phyloP scores from a whole-genome alignment of 169 alveolate genomes.

The Plasmodium cynomolgi region DNA sequence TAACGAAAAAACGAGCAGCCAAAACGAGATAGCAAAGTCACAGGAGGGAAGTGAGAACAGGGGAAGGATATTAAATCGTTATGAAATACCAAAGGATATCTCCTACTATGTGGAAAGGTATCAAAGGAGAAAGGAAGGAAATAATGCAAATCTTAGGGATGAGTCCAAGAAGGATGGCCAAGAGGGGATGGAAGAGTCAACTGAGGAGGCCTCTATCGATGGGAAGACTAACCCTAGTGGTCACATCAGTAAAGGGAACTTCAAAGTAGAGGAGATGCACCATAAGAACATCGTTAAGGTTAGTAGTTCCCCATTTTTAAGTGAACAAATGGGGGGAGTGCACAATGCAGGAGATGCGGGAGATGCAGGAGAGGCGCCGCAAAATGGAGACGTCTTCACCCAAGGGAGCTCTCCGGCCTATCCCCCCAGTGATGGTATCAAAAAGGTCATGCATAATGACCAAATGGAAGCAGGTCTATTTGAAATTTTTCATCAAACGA shows the following conservation, averaged over 20 bases:
- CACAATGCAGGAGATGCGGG: neutral
- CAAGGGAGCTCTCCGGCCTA: neutral
- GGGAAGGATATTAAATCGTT: slow-evolving; percentile 33
- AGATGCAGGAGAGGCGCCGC: neutral
- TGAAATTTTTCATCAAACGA: neutral
- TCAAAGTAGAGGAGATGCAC: neutral
- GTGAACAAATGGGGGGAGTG: neutral
- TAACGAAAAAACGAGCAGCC: neutral
- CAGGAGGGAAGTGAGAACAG: slow-evolving; percentile 1
- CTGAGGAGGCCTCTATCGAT: neutral
- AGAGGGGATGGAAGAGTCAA: neutral
- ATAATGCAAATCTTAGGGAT: neutral
- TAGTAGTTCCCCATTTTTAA: neutral
- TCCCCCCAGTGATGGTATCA: neutral
- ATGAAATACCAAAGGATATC: slow-evolving; percentile 73
- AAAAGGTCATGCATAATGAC: neutral
- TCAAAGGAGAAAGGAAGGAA: slow-evolving; percentile 27
- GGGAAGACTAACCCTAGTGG: neutral
- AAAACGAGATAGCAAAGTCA: neutral
- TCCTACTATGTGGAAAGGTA: slow-evolving; percentile 58
- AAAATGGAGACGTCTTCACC: neutral
- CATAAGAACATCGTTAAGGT: neutral
- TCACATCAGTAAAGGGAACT: neutral
- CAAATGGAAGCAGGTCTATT: neutral
- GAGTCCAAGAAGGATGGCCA: neutral